Evolutionary conservation across 345 rosid genomes (phyloP).

Genomic region (Eucalyptus sp.): DNA sequence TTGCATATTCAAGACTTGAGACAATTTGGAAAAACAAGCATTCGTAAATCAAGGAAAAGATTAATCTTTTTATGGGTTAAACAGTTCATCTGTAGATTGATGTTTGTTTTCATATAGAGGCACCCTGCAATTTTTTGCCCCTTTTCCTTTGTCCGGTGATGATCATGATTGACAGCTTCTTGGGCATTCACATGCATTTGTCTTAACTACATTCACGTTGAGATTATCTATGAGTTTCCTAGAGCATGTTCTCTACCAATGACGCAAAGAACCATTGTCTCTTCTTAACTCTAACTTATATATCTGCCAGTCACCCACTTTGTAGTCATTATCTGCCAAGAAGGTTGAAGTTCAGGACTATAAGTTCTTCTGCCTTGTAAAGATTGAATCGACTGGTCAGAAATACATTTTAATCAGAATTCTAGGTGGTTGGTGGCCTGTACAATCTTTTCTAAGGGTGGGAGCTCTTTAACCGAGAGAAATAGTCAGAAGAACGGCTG

Average conservation of each 20-base stretch:
- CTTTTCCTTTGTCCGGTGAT: neutral
- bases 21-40: neutral
- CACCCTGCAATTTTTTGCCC: neutral
- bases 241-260: neutral
- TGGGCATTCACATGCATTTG: neutral
- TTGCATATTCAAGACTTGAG: neutral
- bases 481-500: neutral
- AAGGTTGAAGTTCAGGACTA: slow-evolving; percentile 47
- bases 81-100: neutral
- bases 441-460: neutral
- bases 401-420: slow-evolving; percentile 26
- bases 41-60: neutral
- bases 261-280: neutral
- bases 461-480: neutral
- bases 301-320: neutral
- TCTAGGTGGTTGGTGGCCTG: slow-evolving; percentile 50
- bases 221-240: neutral
- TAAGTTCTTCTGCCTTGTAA: slow-evolving; percentile 37
- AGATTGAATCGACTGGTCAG: slow-evolving; percentile 23
- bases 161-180: neutral
- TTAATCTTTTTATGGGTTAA: neutral
- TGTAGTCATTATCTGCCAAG: slow-evolving; percentile 33
- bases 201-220: neutral
- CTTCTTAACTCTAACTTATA: neutral
- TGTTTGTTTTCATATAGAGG: neutral